Evolutionary conservation across 2,329 filamentous ascomycete genomes (phyloP).

Genomic region (Fusarium palustre): DNA sequence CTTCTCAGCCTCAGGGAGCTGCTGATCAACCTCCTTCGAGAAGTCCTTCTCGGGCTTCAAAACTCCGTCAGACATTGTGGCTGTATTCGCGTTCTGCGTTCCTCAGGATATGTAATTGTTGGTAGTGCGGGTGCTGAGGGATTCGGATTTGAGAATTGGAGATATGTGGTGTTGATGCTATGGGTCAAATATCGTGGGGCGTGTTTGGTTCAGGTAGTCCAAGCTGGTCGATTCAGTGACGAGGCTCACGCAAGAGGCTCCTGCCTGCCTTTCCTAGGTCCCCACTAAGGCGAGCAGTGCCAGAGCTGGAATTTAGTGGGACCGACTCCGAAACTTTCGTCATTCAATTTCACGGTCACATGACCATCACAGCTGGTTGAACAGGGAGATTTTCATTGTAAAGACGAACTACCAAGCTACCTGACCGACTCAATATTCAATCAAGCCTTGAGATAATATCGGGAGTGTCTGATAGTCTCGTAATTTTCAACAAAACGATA

Average conservation of each 20-base stretch:
- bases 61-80: constrained; percentile 80
- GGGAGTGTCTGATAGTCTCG: too few relatives aligned
- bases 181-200: constrained; percentile 39
- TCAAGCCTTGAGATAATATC: background rate
- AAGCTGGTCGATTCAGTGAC: constrained; percentile 48
- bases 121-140: background rate
- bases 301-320: constrained; percentile 42
- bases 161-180: constrained; percentile 37
- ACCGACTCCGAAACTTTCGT: constrained; percentile 32
- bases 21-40: constrained; percentile 93
- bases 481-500: background rate
- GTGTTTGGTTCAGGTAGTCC: constrained; percentile 40
- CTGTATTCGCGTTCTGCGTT: constrained; percentile 17
- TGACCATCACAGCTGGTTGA: constrained; percentile 1
- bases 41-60: constrained; percentile 99
- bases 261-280: constrained; percentile 51
- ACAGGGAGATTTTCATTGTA: background rate
- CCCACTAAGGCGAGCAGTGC: constrained; percentile 29
- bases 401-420: background rate
- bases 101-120: background rate
- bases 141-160: constrained; percentile 18
- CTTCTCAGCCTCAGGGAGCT: constrained; percentile 90
- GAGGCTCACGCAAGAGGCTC: constrained; percentile 55
- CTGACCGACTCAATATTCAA: background rate
- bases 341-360: constrained; percentile 14